Conservation (phyloP, 1,284 basidiomycete genomes). For the Malassezia obtusa region DNA sequence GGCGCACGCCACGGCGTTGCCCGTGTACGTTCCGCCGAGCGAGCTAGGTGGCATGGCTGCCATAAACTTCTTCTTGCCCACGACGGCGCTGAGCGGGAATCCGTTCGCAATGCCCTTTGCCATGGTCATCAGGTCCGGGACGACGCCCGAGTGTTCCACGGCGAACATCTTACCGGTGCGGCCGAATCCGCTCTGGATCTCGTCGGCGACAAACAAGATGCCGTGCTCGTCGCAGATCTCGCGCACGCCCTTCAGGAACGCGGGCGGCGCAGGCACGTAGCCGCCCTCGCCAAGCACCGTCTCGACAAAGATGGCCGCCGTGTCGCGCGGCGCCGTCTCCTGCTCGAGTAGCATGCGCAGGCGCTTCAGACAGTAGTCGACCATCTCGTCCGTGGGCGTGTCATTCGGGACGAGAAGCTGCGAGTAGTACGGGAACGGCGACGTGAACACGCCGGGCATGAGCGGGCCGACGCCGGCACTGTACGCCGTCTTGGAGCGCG, state of each 20-base stretch:
- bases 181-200: conserved; percentile 71
- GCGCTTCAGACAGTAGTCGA: conserved; percentile 65
- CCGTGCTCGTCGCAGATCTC: conserved; percentile 75
- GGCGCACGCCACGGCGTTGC: conserved; percentile 41
- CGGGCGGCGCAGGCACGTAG: conserved; percentile 75
- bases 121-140: conserved; percentile 76
- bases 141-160: conserved; percentile 60
- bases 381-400: conserved; percentile 61
- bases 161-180: conserved; percentile 72
- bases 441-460: conserved; percentile 75
- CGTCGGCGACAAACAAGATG: conserved; percentile 53
- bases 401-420: conserved; percentile 61
- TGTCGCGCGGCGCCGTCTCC: conserved; percentile 72
- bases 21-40: conserved; percentile 55
- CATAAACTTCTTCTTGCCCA: conserved; percentile 70
- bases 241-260: conserved; percentile 69
- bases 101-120: conserved; percentile 93
- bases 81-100: conserved; percentile 79
- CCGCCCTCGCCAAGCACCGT: conserved; percentile 86
- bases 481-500: conserved; percentile 82
- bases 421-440: conserved; percentile 88
- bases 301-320: conserved; percentile 83
- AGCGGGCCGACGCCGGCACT: conserved; percentile 66
- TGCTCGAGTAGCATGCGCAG: conserved; percentile 72
- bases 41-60: conserved; percentile 68